Evolutionary conservation across 305 asterid genomes (phyloP).

Genomic region (Solanum hybrid): DNA sequence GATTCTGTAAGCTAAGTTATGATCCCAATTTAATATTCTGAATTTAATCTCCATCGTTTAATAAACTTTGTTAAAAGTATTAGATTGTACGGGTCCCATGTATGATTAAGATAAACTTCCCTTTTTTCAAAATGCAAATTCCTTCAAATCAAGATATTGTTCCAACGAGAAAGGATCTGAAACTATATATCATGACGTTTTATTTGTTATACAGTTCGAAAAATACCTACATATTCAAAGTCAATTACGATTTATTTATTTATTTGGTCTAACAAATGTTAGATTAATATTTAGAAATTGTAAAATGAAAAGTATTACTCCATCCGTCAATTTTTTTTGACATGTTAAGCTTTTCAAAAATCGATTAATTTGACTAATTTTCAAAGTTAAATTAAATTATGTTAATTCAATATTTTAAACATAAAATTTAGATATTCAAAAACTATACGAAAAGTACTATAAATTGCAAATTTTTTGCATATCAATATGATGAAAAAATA

Average conservation of each 20-base stretch:
- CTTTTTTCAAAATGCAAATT: neutral
- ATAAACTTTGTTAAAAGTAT: neutral
- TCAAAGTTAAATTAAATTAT: too few species aligned
- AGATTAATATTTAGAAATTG: too few species aligned
- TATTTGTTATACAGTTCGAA: neutral
- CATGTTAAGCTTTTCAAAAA: too few species aligned
- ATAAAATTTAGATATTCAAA: too few species aligned
- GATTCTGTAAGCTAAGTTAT: neutral
- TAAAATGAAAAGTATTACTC: neutral
- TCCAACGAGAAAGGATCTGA: neutral
- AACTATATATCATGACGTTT: neutral
- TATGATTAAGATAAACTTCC: neutral
- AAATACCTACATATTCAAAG: neutral
- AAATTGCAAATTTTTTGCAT: too few species aligned
- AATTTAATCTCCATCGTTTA: neutral
- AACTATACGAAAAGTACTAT: too few species aligned
- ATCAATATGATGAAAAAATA: too few species aligned
- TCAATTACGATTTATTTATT: neutral
- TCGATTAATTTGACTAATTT: too few species aligned
- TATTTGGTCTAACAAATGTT: neutral
- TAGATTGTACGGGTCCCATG: constrained; percentile 4
- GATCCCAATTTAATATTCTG: neutral
- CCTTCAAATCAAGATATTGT: neutral
- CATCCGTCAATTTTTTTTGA: too few species aligned
- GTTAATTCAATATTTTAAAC: too few species aligned